Percentiles rank a stretch among this genome's conserved stretches.
These are phyloP conservation scores for Filobasidium wieringae DNA, from an alignment of 768 basidiomycete species.

Conservation along the genomic window DNA sequence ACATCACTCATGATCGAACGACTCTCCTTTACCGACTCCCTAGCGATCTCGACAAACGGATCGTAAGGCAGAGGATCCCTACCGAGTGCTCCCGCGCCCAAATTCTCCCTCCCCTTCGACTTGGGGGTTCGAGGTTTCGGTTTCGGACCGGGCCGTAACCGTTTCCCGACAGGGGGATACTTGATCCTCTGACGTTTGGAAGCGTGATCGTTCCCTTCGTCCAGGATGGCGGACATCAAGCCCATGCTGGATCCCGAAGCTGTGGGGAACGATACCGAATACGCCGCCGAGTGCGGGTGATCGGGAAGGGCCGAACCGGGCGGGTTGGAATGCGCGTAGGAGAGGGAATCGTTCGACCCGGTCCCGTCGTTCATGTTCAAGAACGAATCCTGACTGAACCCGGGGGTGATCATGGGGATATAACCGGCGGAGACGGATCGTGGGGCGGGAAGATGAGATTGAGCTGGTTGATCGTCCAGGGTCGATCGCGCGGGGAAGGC, in stretches of 20 bases:
- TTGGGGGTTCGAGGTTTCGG: conserved; percentile 34
- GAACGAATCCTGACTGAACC: not conserved
- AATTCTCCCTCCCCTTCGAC: conserved; percentile 17
- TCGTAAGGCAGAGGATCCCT: not conserved
- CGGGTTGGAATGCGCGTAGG: too few relatives aligned
- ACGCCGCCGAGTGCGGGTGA: too few relatives aligned
- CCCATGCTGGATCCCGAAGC: not conserved
- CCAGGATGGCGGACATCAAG: not conserved
- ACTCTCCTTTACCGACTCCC: not conserved
- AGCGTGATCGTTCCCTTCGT: not conserved
- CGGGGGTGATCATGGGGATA: not conserved
- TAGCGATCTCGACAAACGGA: not conserved
- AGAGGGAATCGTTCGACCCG: too few relatives aligned
- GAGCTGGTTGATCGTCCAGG: conserved; percentile 7
- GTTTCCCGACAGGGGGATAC: conserved; percentile 23
- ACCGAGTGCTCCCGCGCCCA: not conserved
- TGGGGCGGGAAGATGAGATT: conserved; percentile 1
- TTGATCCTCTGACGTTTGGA: conserved; percentile 3
- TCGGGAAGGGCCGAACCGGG: too few relatives aligned
- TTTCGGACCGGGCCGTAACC: conserved; percentile 37
- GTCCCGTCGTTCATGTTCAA: too few relatives aligned
- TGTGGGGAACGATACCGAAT: too few relatives aligned
- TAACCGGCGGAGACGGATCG: not conserved
- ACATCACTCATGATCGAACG: too few relatives aligned
- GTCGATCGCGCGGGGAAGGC: not conserved